Conservation (phyloP, 192 early-diverging fungal genomes). For the Coemansia nantahalensis region DNA sequence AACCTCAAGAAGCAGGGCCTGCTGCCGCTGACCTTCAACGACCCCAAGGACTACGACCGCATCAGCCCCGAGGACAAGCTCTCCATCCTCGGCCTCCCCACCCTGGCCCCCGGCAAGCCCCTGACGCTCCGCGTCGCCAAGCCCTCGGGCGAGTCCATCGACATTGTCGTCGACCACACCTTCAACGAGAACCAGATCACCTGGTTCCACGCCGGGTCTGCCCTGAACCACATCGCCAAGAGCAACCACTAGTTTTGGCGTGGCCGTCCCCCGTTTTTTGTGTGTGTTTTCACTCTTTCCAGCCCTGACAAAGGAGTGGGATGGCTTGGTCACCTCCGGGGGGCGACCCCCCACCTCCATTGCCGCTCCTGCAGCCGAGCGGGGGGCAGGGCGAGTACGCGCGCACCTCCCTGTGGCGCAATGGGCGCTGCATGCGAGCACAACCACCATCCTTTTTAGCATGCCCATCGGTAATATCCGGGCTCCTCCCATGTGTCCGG, state of each 20-base stretch:
- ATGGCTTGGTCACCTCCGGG: too few species aligned
- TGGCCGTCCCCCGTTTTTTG: too few species aligned
- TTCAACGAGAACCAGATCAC: slow-evolving; percentile 98
- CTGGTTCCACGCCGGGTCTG: slow-evolving; percentile 97
- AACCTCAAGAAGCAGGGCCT: slow-evolving; percentile 99
- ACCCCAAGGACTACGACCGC: slow-evolving; percentile 93
- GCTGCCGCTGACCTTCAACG: slow-evolving; percentile 91
- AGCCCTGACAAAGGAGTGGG: too few species aligned
- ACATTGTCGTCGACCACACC: slow-evolving; percentile 92
- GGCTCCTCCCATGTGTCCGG: too few species aligned
- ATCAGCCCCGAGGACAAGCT: slow-evolving; percentile 84
- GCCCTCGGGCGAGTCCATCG: slow-evolving; percentile 68
- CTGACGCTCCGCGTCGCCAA: slow-evolving; percentile 85
- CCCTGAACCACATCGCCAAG: slow-evolving; percentile 77
- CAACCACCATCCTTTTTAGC: too few species aligned
- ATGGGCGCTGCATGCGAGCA: too few species aligned
- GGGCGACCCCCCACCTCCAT: too few species aligned
- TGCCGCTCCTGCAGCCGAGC: too few species aligned
- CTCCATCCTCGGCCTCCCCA: slow-evolving; percentile 81
- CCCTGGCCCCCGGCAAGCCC: slow-evolving; percentile 77
- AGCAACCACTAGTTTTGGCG: slow-evolving; percentile 13
- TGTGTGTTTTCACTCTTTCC: too few species aligned
- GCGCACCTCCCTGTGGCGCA: too few species aligned
- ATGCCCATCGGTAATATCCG: too few species aligned
- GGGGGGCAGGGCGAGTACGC: too few species aligned